These are phyloP conservation scores for Lunularia cruciata DNA, from an alignment of 225 moss, liverwort and hornwort species.

Conservation along the genomic window DNA sequence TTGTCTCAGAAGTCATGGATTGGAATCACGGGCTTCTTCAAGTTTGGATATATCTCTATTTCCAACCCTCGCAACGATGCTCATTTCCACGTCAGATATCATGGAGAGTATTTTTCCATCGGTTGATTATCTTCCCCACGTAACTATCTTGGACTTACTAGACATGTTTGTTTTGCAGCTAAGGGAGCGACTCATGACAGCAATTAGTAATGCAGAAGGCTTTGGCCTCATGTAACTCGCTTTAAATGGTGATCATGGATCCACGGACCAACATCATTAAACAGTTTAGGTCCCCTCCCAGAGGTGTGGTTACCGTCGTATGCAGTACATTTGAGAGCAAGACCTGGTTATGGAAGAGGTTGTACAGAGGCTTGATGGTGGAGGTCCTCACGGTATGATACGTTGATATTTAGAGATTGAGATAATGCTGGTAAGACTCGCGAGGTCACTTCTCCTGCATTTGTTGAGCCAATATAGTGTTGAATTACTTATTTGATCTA, in stretches of 20 bases:
- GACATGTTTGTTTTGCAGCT: slow-evolving; percentile 29
- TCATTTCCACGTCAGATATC: neutral
- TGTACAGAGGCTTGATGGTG: slow-evolving; percentile 21
- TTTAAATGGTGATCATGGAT: slow-evolving; percentile 8
- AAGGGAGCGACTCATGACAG: slow-evolving; percentile 43
- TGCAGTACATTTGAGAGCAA: slow-evolving; percentile 1
- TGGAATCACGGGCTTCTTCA: neutral
- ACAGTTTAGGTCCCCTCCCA: slow-evolving; percentile 1
- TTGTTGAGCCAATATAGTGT: slow-evolving; percentile 9
- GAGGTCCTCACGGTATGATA: slow-evolving; percentile 9
- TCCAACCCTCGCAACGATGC: neutral
- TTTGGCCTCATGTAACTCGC: slow-evolving; percentile 38
- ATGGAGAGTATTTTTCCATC: neutral
- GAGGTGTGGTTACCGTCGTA: slow-evolving; percentile 10
- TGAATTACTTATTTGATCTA: neutral
- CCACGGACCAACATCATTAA: slow-evolving; percentile 1
- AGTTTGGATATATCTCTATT: too few relatives aligned
- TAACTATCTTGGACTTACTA: neutral
- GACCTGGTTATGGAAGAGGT: slow-evolving; percentile 4
- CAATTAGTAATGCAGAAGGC: slow-evolving; percentile 42
- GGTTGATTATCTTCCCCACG: too few relatives aligned
- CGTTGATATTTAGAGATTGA: slow-evolving; percentile 1
- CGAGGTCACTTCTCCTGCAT: slow-evolving; percentile 2
- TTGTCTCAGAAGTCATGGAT: neutral
- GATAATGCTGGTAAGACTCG: neutral